These are phyloP conservation scores for Alternaria solani DNA, from an alignment of 2,329 filamentous ascomycete genomes.

Conservation along the genomic window DNA sequence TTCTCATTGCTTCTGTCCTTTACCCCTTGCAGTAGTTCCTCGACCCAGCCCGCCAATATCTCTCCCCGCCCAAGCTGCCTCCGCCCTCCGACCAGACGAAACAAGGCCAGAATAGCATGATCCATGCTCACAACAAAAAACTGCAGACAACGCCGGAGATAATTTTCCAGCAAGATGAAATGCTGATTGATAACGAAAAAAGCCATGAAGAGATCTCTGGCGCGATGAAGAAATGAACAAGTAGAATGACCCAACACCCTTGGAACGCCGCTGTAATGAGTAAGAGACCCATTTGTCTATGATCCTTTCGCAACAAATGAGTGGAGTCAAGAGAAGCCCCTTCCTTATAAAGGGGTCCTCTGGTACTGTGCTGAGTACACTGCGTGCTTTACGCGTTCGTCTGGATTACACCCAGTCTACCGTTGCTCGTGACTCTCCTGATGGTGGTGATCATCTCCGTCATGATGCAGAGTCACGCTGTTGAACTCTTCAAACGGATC, in stretches of 20 bases:
- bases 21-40: neutral
- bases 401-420: conserved; percentile 14
- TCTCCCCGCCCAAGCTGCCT: conserved; percentile 10
- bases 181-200: conserved; percentile 6
- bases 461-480: conserved; percentile 95
- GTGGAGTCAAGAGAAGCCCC: conserved; percentile 36
- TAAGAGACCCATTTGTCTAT: conserved; percentile 28
- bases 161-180: conserved; percentile 20
- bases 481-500: conserved; percentile 99
- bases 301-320: conserved; percentile 34
- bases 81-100: conserved; percentile 6
- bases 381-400: neutral
- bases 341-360: conserved; percentile 27
- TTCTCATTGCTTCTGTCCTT: conserved; percentile 12
- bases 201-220: neutral
- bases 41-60: neutral
- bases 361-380: conserved; percentile 7
- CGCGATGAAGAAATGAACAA: conserved; percentile 10
- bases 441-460: conserved; percentile 76
- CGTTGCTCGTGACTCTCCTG: conserved; percentile 33
- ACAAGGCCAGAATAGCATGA: neutral
- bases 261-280: conserved; percentile 32
- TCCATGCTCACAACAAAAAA: conserved; percentile 8
- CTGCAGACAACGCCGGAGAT: conserved; percentile 21
- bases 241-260: conserved; percentile 14